A percentile compares a stretch with the other conserved stretches of the same genome.
Evolutionary conservation across 129 eudicot genomes (phyloP).

Genomic region (Helianthus tuberosus): DNA sequence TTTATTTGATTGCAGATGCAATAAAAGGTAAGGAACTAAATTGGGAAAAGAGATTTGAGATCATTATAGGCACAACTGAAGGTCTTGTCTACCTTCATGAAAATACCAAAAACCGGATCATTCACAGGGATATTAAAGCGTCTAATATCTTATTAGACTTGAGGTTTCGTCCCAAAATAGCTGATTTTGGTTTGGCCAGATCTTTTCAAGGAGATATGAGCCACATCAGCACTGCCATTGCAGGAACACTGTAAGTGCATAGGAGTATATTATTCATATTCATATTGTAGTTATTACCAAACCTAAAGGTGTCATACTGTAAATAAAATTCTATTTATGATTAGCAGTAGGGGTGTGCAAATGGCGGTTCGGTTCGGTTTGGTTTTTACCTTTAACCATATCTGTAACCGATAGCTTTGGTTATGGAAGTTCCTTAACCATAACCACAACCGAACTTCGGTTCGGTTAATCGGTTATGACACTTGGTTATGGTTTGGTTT

Average conservation of each 20-base stretch:
- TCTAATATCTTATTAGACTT: conserved; percentile 75
- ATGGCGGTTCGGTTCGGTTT: too few relatives aligned
- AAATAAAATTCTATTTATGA: too few relatives aligned
- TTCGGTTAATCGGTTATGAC: too few relatives aligned
- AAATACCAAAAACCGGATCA: conserved; percentile 57
- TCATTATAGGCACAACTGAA: conserved; percentile 66
- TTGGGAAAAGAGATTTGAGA: conserved; percentile 78
- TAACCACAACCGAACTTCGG: too few relatives aligned
- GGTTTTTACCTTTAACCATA: too few relatives aligned
- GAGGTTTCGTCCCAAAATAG: conserved; percentile 69
- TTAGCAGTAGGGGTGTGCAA: too few relatives aligned
- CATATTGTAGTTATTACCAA: background rate
- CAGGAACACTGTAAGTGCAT: conserved; percentile 72
- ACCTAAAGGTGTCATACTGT: too few relatives aligned
- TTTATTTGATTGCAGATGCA: conserved; percentile 44
- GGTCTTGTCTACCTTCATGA: conserved; percentile 91
- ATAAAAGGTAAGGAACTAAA: conserved; percentile 54
- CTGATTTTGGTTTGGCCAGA: conserved; percentile 90
- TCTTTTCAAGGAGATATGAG: conserved; percentile 82
- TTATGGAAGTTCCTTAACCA: too few relatives aligned
- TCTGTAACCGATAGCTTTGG: too few relatives aligned
- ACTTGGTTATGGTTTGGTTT: too few relatives aligned
- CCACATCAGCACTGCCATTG: conserved; percentile 84
- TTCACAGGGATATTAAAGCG: conserved; percentile 84
- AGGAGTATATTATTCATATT: background rate